Conservation (phyloP, 2,329 filamentous ascomycete genomes). For the Cladosporium halotolerans region DNA sequence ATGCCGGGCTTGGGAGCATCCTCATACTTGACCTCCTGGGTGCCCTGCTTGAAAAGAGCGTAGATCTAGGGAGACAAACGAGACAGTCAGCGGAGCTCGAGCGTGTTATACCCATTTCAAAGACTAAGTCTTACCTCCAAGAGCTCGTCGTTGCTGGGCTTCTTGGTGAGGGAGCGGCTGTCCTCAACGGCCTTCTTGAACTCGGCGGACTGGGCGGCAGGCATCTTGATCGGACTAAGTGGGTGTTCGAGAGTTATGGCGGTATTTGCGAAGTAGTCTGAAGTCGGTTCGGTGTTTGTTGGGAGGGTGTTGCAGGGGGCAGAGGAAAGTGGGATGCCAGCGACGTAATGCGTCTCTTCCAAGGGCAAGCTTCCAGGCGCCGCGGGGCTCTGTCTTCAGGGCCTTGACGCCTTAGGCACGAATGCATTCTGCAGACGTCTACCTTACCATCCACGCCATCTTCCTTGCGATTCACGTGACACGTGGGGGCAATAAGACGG, state of each 20-base stretch:
- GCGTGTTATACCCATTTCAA: neutral
- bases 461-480: no score
- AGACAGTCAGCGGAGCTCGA: neutral
- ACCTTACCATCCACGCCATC: no score
- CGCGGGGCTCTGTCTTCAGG: neutral
- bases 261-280: neutral
- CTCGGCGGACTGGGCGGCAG: slow-evolving; percentile 47
- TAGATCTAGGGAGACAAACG: slow-evolving; percentile 45
- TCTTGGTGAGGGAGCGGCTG: slow-evolving; percentile 61
- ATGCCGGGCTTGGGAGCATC: slow-evolving; percentile 51
- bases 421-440: no score
- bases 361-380: neutral
- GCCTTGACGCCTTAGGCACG: no score
- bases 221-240: slow-evolving; percentile 11
- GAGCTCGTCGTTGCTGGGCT: slow-evolving; percentile 59
- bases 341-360: slow-evolving; percentile 5
- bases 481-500: no score
- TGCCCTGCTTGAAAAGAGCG: slow-evolving; percentile 43
- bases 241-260: neutral
- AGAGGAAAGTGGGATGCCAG: slow-evolving; percentile 5
- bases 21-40: slow-evolving; percentile 31
- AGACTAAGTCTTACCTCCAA: slow-evolving; percentile 44
- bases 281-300: neutral
- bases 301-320: neutral
- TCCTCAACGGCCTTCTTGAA: slow-evolving; percentile 72